These are phyloP conservation scores for Ganoderma leucocontextum DNA, from an alignment of 1,284 basidiomycete species.

Conservation along the genomic window DNA sequence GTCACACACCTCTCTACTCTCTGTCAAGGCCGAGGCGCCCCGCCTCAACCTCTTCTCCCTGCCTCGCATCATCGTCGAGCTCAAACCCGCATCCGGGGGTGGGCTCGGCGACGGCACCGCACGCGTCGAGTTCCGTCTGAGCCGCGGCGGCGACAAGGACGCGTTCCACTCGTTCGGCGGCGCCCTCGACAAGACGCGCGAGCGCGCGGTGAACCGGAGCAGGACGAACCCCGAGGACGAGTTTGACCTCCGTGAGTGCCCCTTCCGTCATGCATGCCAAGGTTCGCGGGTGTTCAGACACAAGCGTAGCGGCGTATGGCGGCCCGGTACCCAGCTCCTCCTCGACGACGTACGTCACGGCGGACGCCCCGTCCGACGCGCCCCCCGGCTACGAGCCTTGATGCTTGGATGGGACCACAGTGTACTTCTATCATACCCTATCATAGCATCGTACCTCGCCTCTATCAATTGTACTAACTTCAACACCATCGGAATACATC, in stretches of 20 bases:
- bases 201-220: constrained; percentile 77
- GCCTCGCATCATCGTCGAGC: constrained; percentile 72
- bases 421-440: constrained; percentile 2
- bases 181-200: constrained; percentile 76
- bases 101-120: constrained; percentile 67
- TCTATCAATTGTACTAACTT: constrained; percentile 15
- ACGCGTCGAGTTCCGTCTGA: constrained; percentile 62
- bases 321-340: constrained; percentile 55
- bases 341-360: constrained; percentile 45
- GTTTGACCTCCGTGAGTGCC: constrained; percentile 67
- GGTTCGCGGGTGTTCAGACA: neutral
- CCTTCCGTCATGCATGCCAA: neutral
- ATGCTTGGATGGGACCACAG: neutral
- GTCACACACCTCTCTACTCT: constrained; percentile 68
- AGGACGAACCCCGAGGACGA: constrained; percentile 60
- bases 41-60: constrained; percentile 52
- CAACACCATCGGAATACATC: constrained; percentile 9
- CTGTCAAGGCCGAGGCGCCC: constrained; percentile 79
- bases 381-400: constrained; percentile 70
- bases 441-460: neutral
- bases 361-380: constrained; percentile 53
- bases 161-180: constrained; percentile 79
- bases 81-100: constrained; percentile 71
- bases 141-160: constrained; percentile 57
- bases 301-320: constrained; percentile 25